phyloP scores from a whole-genome alignment of 108 stramenopile genomes.

The Pseudonitzschia delicatissima region DNA sequence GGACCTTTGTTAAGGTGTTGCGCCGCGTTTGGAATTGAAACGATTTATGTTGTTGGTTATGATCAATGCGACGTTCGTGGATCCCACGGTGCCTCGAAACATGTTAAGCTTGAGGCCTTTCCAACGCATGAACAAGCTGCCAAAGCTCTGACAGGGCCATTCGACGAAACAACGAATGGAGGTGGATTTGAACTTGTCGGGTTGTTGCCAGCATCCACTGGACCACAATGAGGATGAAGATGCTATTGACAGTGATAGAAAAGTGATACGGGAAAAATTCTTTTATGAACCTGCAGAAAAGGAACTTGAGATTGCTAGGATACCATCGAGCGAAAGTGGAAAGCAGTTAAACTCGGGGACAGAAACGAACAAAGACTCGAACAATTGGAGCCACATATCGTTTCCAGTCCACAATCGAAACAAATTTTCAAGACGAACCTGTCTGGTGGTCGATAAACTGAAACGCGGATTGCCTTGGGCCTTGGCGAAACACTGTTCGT shows the following conservation, averaged over 20 bases:
- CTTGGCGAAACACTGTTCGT: slow-evolving; percentile 56
- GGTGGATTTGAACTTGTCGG: slow-evolving; percentile 13
- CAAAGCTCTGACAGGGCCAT: neutral
- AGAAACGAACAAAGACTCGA: neutral
- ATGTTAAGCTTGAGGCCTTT: slow-evolving; percentile 68
- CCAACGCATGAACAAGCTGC: slow-evolving; percentile 53
- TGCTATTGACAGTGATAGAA: neutral
- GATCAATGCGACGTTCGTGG: slow-evolving; percentile 65
- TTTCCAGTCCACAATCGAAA: slow-evolving; percentile 19
- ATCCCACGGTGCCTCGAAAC: slow-evolving; percentile 70
- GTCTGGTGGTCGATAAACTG: slow-evolving; percentile 29
- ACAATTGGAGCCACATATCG: neutral
- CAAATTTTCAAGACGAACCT: slow-evolving; percentile 7
- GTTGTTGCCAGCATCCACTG: slow-evolving; percentile 14
- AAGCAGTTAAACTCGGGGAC: no score
- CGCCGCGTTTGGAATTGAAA: slow-evolving; percentile 67
- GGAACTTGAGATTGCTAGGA: slow-evolving; percentile 1
- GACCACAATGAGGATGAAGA: neutral
- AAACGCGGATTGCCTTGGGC: slow-evolving; percentile 48
- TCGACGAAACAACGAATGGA: neutral
- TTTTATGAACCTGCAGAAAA: neutral
- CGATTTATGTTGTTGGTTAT: slow-evolving; percentile 67
- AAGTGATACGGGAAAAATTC: neutral
- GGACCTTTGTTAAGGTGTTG: slow-evolving; percentile 81
- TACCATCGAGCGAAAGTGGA: no score